Base-by-base conservation (phyloP, 371 early-diverging fungal genomes). In the Apophysomyces variabilis region DNA sequence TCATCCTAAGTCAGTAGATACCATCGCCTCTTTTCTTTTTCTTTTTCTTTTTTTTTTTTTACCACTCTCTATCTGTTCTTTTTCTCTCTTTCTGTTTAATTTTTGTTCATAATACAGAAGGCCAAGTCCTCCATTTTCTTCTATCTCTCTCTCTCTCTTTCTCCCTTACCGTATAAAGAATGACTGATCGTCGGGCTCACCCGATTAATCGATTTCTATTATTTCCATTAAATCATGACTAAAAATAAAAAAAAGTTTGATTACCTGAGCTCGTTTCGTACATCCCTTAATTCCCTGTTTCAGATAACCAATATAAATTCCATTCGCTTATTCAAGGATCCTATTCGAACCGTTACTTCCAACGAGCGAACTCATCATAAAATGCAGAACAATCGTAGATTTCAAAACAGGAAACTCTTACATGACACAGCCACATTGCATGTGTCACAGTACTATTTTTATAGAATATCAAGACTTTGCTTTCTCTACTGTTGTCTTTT, bases 1-100 rank as follows among this genome's bases (percentile, higher is more conserved):
- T 50, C 54, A 50, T 50, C 54, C 54, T 7, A 26, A 9, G 54
- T 7, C 54, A 50, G 54, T 50, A 50, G 54, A 50, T 93, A 89
- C 74, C 95, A 95, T 76, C 88, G 95, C 57, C 95, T 95, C 6
- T 76, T 96, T 54, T 91, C 89, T 46, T 92, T 92, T 65, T 95
- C 84, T 73, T 91, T 92, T 95, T 85, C 72, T 95, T 85, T 73
- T 91, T 92, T 95, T 85, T 73, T 91, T 92, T 50, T 93, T 94
- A 82, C 90, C 93, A 61, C 54, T 50, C 21, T 5, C 54, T 50
- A 9, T 21, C 21, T n/a, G 9, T 50, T 21, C 18, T 18, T 11
- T 21, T 50, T 50, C 1, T 50, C 54, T 21, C 54, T 50, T 21
- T 50, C 54, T 50, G 16, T 21, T 50, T 50, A 18, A 9, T 50